Conservation (phyloP, 2,329 filamentous ascomycete genomes). For the Talaromyces marneffei region DNA sequence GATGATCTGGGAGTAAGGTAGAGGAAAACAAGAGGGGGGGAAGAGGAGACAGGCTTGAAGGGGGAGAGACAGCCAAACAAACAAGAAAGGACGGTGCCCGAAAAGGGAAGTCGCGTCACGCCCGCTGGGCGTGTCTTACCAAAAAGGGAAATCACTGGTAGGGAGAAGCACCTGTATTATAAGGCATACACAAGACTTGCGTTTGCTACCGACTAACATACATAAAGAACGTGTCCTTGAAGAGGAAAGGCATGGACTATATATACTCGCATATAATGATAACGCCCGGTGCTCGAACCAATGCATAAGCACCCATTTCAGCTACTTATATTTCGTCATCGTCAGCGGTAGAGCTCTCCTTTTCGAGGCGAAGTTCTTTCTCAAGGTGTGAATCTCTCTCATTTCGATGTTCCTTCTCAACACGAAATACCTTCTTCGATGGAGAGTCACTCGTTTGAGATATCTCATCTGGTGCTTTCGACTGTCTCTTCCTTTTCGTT, state of each 20-base stretch:
- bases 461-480: constrained; percentile 16
- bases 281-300: neutral
- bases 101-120: neutral
- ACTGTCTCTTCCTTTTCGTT: constrained; percentile 23
- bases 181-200: neutral
- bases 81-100: neutral
- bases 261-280: neutral
- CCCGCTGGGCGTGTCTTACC: neutral
- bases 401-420: constrained; percentile 16
- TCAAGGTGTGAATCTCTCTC: constrained; percentile 15
- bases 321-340: neutral
- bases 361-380: neutral
- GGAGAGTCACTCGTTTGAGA: constrained; percentile 19
- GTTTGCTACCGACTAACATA: neutral
- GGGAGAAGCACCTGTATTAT: neutral
- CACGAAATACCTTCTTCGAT: constrained; percentile 20
- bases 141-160: neutral
- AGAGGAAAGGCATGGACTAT: neutral
- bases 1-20: neutral
- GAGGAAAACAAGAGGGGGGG: neutral
- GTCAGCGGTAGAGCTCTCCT: neutral
- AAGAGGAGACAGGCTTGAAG: neutral
- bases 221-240: neutral
- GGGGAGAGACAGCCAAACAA: neutral
- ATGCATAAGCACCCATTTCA: neutral